phyloP scores from a whole-genome alignment of 2,329 filamentous ascomycete species.

The Aspergillus aculeatinus region DNA sequence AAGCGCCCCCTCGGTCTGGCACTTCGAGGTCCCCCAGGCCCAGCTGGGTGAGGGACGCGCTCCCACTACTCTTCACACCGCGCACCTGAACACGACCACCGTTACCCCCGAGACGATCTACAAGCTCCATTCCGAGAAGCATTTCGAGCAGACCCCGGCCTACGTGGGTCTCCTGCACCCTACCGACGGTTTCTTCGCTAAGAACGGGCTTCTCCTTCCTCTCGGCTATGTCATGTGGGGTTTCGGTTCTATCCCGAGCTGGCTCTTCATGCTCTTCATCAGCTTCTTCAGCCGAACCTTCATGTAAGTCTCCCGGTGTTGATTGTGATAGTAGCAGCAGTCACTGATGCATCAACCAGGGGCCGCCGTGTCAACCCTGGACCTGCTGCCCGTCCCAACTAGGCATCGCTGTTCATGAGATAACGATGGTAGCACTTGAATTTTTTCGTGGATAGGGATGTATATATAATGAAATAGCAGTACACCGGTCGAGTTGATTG shows the following conservation, averaged over 20 bases:
- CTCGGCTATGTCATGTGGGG: constrained; percentile 58
- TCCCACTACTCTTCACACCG: constrained; percentile 53
- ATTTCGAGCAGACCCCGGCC: constrained; percentile 50
- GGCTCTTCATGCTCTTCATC: constrained; percentile 64
- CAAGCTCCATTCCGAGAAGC: constrained; percentile 56
- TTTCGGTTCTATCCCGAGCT: constrained; percentile 60
- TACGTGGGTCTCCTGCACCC: constrained; percentile 63
- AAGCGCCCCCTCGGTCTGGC: constrained; percentile 56
- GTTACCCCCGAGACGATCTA: constrained; percentile 58
- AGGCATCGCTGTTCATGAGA: constrained; percentile 17
- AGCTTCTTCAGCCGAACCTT: constrained; percentile 60
- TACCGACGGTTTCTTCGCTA: constrained; percentile 57
- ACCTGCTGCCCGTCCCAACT: constrained; percentile 21
- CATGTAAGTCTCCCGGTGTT: constrained; percentile 51
- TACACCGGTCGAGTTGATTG: constrained; percentile 18
- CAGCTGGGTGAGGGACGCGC: constrained; percentile 54
- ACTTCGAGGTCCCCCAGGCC: constrained; percentile 57
- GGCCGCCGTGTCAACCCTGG: constrained; percentile 26
- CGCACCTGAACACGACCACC: constrained; percentile 58
- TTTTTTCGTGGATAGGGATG: constrained; percentile 25
- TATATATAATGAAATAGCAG: constrained; percentile 35
- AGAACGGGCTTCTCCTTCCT: constrained; percentile 54
- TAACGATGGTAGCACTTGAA: constrained; percentile 11
- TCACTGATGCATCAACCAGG: constrained; percentile 21
- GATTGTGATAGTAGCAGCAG: not conserved